Evolutionary conservation across 2,329 filamentous ascomycete species (phyloP).

Genomic region (Niveomyces coronatus): DNA sequence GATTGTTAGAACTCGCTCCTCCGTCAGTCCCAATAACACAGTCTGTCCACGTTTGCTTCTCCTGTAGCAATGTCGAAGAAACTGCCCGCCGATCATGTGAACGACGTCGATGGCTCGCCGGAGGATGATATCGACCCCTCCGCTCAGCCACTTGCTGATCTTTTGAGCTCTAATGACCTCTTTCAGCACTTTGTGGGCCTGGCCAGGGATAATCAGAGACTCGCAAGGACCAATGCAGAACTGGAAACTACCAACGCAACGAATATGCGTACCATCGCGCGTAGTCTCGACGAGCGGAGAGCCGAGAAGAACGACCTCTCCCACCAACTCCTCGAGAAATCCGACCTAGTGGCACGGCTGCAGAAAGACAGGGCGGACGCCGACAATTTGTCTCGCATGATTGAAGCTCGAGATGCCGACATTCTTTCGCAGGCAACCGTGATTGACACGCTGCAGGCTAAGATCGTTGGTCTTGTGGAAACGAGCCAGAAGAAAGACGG

Average conservation of each 20-base stretch:
- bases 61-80: too few species aligned
- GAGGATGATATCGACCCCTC: too few species aligned
- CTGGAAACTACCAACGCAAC: neutral
- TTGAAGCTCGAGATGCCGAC: neutral
- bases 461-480: neutral
- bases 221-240: too few species aligned
- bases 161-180: too few species aligned
- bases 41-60: too few species aligned
- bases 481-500: neutral
- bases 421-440: neutral
- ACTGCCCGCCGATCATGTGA: too few species aligned
- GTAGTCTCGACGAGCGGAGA: neutral
- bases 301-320: neutral
- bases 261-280: neutral
- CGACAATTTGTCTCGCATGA: neutral
- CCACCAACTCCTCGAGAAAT: neutral
- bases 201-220: too few species aligned
- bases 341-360: neutral
- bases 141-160: too few species aligned
- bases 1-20: too few species aligned
- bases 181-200: too few species aligned
- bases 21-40: too few species aligned
- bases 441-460: neutral
- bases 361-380: neutral
- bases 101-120: too few species aligned